Base-by-base conservation (phyloP, 23 red algal genomes). In the Gracilaria caudata region DNA sequence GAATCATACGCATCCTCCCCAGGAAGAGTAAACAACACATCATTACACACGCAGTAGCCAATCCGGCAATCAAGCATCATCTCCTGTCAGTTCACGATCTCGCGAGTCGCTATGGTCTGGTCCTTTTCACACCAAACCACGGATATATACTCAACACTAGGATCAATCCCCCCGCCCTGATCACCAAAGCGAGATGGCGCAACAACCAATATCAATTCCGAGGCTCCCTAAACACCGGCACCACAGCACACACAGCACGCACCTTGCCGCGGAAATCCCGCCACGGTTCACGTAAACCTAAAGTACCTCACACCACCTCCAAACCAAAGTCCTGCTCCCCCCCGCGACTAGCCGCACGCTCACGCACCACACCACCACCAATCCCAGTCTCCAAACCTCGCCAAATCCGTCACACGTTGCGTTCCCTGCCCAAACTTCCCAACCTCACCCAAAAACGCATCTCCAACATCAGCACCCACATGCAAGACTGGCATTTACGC, bases 41-140 rank as follows among this genome's bases (percentile, higher is more conserved):
- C 7, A 23, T 13, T 30, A 64, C 58, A 8, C 58, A 64, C 26
- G 20, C 58, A 64, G 58, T 64, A 20, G 58, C 58, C 58, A 64
- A 64, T 20, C 58, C 7, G 20, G 6, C 8, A 7, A 8, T 64
- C 6, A 7, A 20, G 7, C 68, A 74, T 21, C 12, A 74, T 23
- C 35, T 74, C 68, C 12, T 74, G 7, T 74, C 68, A 8, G 68
- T 41, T 30, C 7, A 74, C n/a, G 68, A 33, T 30, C 35, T 74
- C 13, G 68, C 68, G 9, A 74, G 20, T 23, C 19, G 37, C 12
- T 74, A 74, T 23, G 68, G 68, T 12, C 35, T 74, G 7, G 68
- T 74, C 13, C 30, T 38, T 8, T 74, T 41, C n/a, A 74, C 68
- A 21, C 6, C 10, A 74, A 49, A 74, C 5, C 19, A 33, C 6